Evolutionary conservation across 1,284 basidiomycete genomes (phyloP), one percentile per base, ranked within the genome.

Genomic region (Trichosporon asahii): DNA sequence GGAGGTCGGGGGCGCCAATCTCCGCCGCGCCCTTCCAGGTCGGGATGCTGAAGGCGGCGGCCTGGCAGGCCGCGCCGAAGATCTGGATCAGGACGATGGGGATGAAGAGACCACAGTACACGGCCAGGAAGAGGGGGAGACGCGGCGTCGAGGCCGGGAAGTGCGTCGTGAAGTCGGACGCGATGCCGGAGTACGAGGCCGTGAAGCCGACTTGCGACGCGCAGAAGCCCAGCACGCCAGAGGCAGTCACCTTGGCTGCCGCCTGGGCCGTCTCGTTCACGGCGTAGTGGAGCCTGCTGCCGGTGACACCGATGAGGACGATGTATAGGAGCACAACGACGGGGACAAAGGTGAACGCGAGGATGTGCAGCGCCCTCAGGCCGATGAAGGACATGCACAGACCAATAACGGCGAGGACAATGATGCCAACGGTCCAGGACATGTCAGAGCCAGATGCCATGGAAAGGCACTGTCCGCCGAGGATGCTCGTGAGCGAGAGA

Each of bases 321-420:
- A 94, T 78, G 82, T 90, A 93, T 35, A 90, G 87, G 60, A 95
- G 85, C 31, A 94, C 79, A 35, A 94, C 77, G 73, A 83, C 74
- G 0, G 82, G 82, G 71, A 84, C 81, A 7, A 81, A 76, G 0
- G 78, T 77, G 68, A 83, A 75, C 0, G 82, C 82, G 60, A 81
- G 79, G 64, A 79, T 75, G 73, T 84, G 82, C n/a, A 84, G 76
- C 0, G 82, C 82, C 21, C 82, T 79, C 44, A 87, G 85, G 18
- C 87, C 86, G 64, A 84, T 82, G 68, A 87, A 86, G 23, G 85
- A 86, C 73, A 90, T 90, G 14, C 92, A 78, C 27, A 98, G 86
- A 2, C 92, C 90, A 61, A 96, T 86, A 33, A 91, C 75, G 0
- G 89, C 87, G 29, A 96, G 90, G 64, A 98, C 89, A 29, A 95